These are phyloP conservation scores for Astraeus odoratus DNA, from an alignment of 768 basidiomycete species.

Conservation along the genomic window DNA sequence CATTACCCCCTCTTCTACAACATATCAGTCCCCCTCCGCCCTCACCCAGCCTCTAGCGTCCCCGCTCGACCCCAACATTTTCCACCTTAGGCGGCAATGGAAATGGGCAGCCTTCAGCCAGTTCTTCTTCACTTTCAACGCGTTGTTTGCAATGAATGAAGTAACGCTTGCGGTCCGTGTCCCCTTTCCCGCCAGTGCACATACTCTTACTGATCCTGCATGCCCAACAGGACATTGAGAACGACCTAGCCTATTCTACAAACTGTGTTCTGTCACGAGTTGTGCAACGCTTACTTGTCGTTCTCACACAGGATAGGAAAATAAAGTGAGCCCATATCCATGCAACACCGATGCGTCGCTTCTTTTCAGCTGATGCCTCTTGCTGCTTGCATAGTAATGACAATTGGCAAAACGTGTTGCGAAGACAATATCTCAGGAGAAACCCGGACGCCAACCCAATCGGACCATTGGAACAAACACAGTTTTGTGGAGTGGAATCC, in stretches of 20 bases:
- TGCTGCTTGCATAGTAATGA: slow-evolving; percentile 41
- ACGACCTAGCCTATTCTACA: slow-evolving; percentile 59
- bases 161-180: slow-evolving; percentile 56
- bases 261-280: slow-evolving; percentile 59
- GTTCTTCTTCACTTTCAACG: slow-evolving; percentile 81
- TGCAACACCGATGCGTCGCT: slow-evolving; percentile 15
- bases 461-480: slow-evolving; percentile 39
- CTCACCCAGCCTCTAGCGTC: slow-evolving; percentile 21
- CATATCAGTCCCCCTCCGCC: slow-evolving; percentile 22
- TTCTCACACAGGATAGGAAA: slow-evolving; percentile 76
- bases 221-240: slow-evolving; percentile 61
- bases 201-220: slow-evolving; percentile 3
- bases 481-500: slow-evolving; percentile 17
- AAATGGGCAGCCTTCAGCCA: slow-evolving; percentile 91
- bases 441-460: slow-evolving; percentile 67
- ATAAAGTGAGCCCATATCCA: slow-evolving; percentile 48
- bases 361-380: slow-evolving; percentile 13
- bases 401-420: slow-evolving; percentile 73
- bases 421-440: slow-evolving; percentile 71
- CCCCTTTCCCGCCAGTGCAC: slow-evolving; percentile 1
- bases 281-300: slow-evolving; percentile 67
- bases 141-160: slow-evolving; percentile 64
- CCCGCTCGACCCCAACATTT: slow-evolving; percentile 34
- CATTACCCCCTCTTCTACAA: slow-evolving; percentile 23
- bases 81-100: slow-evolving; percentile 70